Evolutionary conservation across 345 rosid genomes (phyloP), one percentile per base, ranked within the genome.

Genomic region (Boechera retrofracta): DNA sequence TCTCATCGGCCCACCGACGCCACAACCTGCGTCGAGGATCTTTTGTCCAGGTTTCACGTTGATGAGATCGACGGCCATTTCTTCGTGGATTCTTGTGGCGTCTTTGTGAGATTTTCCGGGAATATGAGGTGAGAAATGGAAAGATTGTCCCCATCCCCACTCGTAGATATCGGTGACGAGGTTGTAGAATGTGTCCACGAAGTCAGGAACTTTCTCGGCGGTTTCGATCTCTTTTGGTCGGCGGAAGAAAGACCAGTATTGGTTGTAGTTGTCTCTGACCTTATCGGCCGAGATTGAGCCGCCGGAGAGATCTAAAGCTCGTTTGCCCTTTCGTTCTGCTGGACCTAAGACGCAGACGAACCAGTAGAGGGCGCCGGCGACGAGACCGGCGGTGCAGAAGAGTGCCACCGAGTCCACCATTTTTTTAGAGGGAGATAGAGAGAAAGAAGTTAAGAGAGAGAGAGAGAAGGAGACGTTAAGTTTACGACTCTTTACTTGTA

Each of bases 141-240:
- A 94, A 63, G 98, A 94, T 69, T 94, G 98, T 7, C 98, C 98
- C 98, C 98, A 94, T 0, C 98, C 98, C 98, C 98, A 94, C 86
- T 94, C 98, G 83, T 94, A 94, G 58, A 94, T 94, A 75, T 94
- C 98, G 7, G 98, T 94, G 10, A 94, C 95, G 41, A 92, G 78
- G 77, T 94, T 92, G 88, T 94, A 94, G 52, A 94, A 94, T 0
- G 98, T 94, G 82, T 94, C 95, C 32, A 94, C 98, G 67, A 94
- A 90, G 72, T 84, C 97, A 0, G 98, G 98, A 7, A 92, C 97
- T 18, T 88, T 89, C 44, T 94, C 97, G 63, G 89, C 76, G 35
- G 87, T 76, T 73, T 85, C 89, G 87, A 90, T 90, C 84, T 94
- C 97, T 67, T 89, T 94, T 0, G 98, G 98, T 41, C 84, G 87